These are phyloP conservation scores for Cyclotella kingstonii DNA, from an alignment of 108 stramenopile genomes.

Conservation along the genomic window DNA sequence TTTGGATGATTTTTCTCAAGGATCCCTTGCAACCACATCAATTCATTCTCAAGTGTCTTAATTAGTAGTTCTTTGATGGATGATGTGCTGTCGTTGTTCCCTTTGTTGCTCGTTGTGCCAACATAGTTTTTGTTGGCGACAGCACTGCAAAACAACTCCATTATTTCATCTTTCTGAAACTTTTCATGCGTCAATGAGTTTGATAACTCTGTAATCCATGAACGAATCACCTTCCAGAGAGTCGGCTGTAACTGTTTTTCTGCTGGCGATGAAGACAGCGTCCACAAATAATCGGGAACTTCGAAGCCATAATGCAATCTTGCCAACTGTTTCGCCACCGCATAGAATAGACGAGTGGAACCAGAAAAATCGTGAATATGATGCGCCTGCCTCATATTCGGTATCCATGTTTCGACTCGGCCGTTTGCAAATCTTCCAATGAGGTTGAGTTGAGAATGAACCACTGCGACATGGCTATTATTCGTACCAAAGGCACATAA, in stretches of 20 bases:
- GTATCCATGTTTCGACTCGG: conserved; percentile 70
- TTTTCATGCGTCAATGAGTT: background rate
- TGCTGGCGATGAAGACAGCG: too few relatives aligned
- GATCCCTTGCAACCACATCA: conserved; percentile 48
- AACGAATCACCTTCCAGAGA: conserved; percentile 45
- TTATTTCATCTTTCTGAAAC: conserved; percentile 6
- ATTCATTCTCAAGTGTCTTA: conserved; percentile 30
- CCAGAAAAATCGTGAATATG: conserved; percentile 23
- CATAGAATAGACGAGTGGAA: conserved; percentile 16
- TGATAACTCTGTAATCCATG: conserved; percentile 55
- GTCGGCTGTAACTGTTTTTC: too few relatives aligned
- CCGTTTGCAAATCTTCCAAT: conserved; percentile 85
- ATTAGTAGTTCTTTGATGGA: conserved; percentile 12
- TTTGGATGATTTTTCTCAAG: conserved; percentile 13
- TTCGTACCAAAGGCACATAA: conserved; percentile 21
- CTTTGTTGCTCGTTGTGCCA: background rate
- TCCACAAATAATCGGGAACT: conserved; percentile 25
- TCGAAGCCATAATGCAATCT: conserved; percentile 62
- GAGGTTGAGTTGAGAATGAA: conserved; percentile 16
- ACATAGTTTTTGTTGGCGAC: too few relatives aligned
- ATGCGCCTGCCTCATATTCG: conserved; percentile 22
- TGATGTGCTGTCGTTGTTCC: conserved; percentile 2
- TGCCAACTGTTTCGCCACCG: conserved; percentile 61
- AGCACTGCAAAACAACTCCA: conserved; percentile 9
- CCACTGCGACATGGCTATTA: conserved; percentile 16